Percentiles rank a stretch among this genome's conserved stretches.
Evolutionary conservation across 768 basidiomycete species (phyloP).

Genomic region (Plicaturopsis crispa): DNA sequence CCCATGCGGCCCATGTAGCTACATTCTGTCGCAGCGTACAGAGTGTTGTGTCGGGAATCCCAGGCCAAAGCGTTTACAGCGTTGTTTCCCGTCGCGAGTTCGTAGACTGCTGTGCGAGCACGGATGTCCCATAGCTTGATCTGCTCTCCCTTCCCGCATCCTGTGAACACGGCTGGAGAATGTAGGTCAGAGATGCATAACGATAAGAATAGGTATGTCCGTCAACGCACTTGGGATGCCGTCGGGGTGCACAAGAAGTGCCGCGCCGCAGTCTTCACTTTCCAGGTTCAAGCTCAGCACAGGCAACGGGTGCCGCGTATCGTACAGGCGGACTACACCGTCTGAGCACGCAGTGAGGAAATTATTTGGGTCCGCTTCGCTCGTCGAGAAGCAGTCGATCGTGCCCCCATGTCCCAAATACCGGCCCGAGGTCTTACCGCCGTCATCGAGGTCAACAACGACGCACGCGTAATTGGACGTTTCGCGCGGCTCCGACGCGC

Average conservation of each 20-base stretch:
- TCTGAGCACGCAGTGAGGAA: slow-evolving; percentile 30
- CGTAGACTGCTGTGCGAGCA: slow-evolving; percentile 25
- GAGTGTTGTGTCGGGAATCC: slow-evolving; percentile 18
- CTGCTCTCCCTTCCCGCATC: slow-evolving; percentile 17
- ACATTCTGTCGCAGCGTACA: slow-evolving; percentile 30
- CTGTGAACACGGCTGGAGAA: slow-evolving; percentile 25
- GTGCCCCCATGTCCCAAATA: slow-evolving; percentile 32
- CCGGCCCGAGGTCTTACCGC: slow-evolving; percentile 20
- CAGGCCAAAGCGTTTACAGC: slow-evolving; percentile 25
- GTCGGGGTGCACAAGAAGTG: slow-evolving; percentile 25
- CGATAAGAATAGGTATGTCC: no score
- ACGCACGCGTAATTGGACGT: slow-evolving; percentile 3
- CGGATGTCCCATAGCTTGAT: slow-evolving; percentile 39
- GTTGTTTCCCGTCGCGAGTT: slow-evolving; percentile 39
- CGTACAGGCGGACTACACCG: slow-evolving; percentile 31
- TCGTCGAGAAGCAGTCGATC: slow-evolving; percentile 24
- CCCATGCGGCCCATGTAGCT: slow-evolving; percentile 19
- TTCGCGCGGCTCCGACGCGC: not conserved
- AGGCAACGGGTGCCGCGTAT: slow-evolving; percentile 27
- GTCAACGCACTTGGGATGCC: slow-evolving; percentile 26
- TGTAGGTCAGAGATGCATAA: no score
- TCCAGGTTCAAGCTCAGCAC: slow-evolving; percentile 23
- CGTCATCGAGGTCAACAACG: slow-evolving; percentile 25
- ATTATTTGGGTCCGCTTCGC: slow-evolving; percentile 22
- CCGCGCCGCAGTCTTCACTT: slow-evolving; percentile 14